A percentile compares a stretch with the other conserved stretches of the same genome.
Evolutionary conservation across 345 rosid genomes (phyloP).

Genomic region (Bruguiera gymnorhiza): DNA sequence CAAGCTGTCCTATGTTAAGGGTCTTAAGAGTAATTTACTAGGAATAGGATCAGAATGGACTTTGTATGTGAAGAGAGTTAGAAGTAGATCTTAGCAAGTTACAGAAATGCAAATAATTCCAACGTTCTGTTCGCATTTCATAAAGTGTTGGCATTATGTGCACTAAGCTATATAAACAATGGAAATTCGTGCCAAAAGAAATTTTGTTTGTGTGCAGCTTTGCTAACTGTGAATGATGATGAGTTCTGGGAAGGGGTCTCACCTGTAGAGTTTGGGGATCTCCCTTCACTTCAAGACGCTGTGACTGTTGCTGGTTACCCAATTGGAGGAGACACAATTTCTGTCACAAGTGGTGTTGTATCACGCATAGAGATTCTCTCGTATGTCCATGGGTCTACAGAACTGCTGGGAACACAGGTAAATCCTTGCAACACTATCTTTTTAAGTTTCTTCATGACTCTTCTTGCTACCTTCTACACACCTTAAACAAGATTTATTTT

Average conservation of each 20-base stretch:
- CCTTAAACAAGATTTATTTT: slow-evolving; percentile 12
- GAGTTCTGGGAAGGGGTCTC: slow-evolving; percentile 94
- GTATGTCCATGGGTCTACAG: slow-evolving; percentile 90
- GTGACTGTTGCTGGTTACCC: slow-evolving; percentile 97
- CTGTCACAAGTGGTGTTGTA: slow-evolving; percentile 96
- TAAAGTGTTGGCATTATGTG: too few species aligned
- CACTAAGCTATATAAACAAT: background rate
- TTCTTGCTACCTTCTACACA: background rate
- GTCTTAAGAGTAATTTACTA: background rate
- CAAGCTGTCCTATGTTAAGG: background rate
- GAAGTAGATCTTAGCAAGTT: background rate
- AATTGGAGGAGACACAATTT: slow-evolving; percentile 92
- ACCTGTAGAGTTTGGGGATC: slow-evolving; percentile 85
- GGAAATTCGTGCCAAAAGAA: background rate
- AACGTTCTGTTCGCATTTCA: too few species aligned
- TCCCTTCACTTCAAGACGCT: slow-evolving; percentile 95
- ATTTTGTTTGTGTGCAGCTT: slow-evolving; percentile 37
- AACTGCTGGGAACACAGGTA: slow-evolving; percentile 91
- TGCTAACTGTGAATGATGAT: slow-evolving; percentile 71
- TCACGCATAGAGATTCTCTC: slow-evolving; percentile 89
- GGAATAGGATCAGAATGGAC: background rate
- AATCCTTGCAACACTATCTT: background rate
- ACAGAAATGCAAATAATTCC: too few species aligned
- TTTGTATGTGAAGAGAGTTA: background rate
- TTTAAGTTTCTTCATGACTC: background rate